Conservation (phyloP, 2,329 filamentous ascomycete species). For the Metarhizium rileyi region DNA sequence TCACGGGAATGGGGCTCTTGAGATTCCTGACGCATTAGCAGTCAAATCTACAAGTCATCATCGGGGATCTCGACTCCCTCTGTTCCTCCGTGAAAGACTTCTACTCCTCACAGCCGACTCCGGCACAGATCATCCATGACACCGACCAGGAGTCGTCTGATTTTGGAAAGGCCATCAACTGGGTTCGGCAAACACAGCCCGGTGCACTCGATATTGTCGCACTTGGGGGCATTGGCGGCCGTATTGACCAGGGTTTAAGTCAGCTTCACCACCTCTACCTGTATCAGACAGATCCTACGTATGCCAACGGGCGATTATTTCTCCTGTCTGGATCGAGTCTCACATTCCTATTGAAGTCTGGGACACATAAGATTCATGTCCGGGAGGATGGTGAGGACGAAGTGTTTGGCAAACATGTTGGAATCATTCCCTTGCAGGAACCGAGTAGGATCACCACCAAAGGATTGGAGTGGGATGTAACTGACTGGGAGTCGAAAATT, state of each 20-base stretch:
- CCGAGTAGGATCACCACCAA: conserved; percentile 66
- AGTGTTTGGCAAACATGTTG: conserved; percentile 68
- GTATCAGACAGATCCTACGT: conserved; percentile 42
- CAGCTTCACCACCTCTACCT: conserved; percentile 77
- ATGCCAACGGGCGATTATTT: conserved; percentile 53
- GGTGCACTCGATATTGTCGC: conserved; percentile 56
- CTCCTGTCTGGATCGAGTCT: conserved; percentile 74
- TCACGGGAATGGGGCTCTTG: neutral
- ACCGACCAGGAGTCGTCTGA: conserved; percentile 84
- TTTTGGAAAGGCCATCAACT: conserved; percentile 71
- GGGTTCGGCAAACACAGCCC: conserved; percentile 35
- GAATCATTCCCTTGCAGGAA: conserved; percentile 77
- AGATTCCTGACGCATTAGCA: conserved; percentile 14
- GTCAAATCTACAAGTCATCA: conserved; percentile 60
- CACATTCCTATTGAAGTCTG: conserved; percentile 67
- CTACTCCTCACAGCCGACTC: conserved; percentile 45
- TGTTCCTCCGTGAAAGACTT: conserved; percentile 49
- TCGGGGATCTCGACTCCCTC: conserved; percentile 88
- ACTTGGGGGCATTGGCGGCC: conserved; percentile 76
- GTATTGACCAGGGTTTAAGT: conserved; percentile 86
- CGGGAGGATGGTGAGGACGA: conserved; percentile 36
- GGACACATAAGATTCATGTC: conserved; percentile 58
- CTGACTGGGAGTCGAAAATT: conserved; percentile 68
- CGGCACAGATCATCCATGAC: conserved; percentile 56
- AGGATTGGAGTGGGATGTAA: conserved; percentile 87